Percentiles rank a stretch among this genome's conserved stretches.
These are phyloP conservation scores for Streptanthus diversifolius DNA, from an alignment of 345 rosid species.

Conservation along the genomic window DNA sequence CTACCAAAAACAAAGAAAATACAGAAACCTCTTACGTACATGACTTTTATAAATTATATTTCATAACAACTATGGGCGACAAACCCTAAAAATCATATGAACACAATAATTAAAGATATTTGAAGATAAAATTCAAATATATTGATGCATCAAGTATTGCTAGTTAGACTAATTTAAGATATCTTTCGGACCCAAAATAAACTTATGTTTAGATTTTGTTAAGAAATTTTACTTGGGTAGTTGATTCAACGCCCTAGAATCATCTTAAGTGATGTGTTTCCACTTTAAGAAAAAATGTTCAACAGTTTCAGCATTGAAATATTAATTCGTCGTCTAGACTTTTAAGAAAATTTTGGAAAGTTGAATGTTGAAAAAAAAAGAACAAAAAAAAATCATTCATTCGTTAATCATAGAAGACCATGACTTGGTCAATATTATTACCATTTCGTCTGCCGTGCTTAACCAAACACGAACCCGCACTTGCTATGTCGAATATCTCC, in stretches of 20 bases:
- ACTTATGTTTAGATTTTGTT: background rate
- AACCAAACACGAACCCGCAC: background rate
- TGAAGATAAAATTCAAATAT: background rate
- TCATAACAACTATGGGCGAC: background rate
- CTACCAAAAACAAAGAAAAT: background rate
- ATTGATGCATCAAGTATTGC: background rate
- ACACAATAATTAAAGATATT: background rate
- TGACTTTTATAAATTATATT: background rate
- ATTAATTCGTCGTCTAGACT: slow-evolving; percentile 35
- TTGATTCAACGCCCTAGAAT: slow-evolving; percentile 25
- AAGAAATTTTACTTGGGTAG: slow-evolving; percentile 1
- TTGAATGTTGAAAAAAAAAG: background rate
- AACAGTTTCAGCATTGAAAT: slow-evolving; percentile 26
- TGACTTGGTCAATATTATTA: slow-evolving; percentile 35
- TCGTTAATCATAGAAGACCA: slow-evolving; percentile 30
- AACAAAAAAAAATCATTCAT: background rate
- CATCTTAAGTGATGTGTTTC: slow-evolving; percentile 1
- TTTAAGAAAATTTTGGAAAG: slow-evolving; percentile 14
- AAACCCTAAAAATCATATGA: background rate
- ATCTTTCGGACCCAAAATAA: background rate
- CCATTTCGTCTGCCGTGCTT: slow-evolving; percentile 31
- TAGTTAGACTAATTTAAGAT: background rate
- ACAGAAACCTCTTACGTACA: background rate
- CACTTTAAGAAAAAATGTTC: background rate
- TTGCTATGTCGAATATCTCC: slow-evolving; percentile 11